Evolutionary conservation across 2,329 filamentous ascomycete genomes (phyloP).

Genomic region (Penicillium brasilianum): DNA sequence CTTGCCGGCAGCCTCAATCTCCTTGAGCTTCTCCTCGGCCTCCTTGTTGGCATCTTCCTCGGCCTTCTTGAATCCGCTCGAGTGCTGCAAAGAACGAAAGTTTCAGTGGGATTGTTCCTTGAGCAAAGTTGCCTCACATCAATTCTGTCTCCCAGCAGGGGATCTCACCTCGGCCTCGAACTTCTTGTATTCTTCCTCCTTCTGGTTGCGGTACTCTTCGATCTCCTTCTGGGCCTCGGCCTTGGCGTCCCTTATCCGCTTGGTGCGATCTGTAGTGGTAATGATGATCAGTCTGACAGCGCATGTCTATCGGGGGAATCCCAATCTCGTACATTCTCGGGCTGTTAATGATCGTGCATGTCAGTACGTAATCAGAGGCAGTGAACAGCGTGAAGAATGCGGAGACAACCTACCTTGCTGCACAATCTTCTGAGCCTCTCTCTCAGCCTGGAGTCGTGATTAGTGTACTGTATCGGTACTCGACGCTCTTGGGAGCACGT

Average conservation of each 20-base stretch:
- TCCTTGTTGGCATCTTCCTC: constrained; percentile 81
- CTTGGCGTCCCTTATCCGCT: constrained; percentile 94
- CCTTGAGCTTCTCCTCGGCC: constrained; percentile 77
- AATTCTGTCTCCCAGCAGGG: neutral
- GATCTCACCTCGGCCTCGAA: constrained; percentile 77
- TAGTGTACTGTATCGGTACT: constrained; percentile 17
- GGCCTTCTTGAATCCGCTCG: constrained; percentile 83
- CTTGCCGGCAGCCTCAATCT: constrained; percentile 80
- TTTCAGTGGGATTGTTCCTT: neutral
- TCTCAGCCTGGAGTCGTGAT: constrained; percentile 72
- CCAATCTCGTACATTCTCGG: constrained; percentile 74
- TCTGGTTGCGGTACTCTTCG: constrained; percentile 84
- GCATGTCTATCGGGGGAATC: constrained; percentile 13
- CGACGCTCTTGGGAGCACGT: constrained; percentile 48
- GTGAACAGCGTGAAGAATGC: neutral
- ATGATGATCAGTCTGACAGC: constrained; percentile 20
- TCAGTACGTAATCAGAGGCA: constrained; percentile 25
- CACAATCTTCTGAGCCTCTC: constrained; percentile 98
- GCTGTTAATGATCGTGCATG: constrained; percentile 57
- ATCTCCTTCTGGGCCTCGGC: constrained; percentile 98
- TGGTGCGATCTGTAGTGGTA: constrained; percentile 74
- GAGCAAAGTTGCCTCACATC: neutral
- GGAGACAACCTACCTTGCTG: constrained; percentile 76
- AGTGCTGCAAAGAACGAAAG: constrained; percentile 65
- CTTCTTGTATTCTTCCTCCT: constrained; percentile 93